These are phyloP conservation scores for Venturia carpophila DNA, from an alignment of 2,329 filamentous ascomycete species.

Conservation along the genomic window DNA sequence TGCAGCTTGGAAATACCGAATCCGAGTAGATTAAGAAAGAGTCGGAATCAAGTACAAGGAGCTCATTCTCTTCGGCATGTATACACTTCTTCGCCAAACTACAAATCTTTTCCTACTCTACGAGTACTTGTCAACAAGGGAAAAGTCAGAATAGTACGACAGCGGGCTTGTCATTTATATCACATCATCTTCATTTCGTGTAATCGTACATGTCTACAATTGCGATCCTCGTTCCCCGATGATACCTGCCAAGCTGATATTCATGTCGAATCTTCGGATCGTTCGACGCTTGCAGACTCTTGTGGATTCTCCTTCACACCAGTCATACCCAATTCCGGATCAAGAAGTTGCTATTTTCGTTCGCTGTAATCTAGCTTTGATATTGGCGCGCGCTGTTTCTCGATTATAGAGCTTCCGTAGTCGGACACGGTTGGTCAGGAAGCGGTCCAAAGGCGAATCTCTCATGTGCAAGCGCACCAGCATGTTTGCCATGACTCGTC, in stretches of 20 bases:
- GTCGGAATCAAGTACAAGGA: no score
- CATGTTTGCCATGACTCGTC: slow-evolving; percentile 7
- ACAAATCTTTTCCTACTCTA: no score
- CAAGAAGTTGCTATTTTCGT: background rate
- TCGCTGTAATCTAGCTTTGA: background rate
- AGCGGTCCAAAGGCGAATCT: background rate
- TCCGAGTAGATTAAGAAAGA: no score
- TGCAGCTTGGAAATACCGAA: no score
- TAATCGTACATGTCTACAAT: no score
- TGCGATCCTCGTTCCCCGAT: no score
- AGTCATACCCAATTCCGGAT: background rate
- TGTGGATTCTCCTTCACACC: background rate
- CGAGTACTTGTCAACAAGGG: no score
- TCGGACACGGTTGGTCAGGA: background rate
- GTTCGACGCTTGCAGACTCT: background rate
- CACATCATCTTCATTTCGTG: no score
- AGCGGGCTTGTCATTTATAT: no score
- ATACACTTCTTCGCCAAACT: no score
- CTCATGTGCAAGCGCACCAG: background rate
- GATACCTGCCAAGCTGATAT: background rate
- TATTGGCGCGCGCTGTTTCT: background rate
- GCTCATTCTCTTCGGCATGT: no score
- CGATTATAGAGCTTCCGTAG: background rate
- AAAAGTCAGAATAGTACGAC: no score
- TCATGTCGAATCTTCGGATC: background rate